Evolutionary conservation across 129 eudicot species (phyloP), one percentile per base, ranked within the genome.

Genomic region (Lactuca sativa): DNA sequence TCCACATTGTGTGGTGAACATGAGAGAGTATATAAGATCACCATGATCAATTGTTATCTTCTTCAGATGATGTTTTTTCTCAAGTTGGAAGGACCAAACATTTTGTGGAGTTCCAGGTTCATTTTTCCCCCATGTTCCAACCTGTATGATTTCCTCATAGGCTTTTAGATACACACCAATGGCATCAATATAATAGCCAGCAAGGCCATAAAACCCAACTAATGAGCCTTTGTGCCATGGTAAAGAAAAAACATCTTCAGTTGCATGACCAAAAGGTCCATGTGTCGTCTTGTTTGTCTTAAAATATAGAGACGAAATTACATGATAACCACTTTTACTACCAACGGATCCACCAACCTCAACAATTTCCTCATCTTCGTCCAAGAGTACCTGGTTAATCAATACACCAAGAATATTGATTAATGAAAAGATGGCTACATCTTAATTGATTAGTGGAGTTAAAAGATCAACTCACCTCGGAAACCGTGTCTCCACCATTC

Each of bases 211-310:
- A 70, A 70, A 70, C 48, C 75, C 75, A 0, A 15, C 66, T 4
- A 71, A 47, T 2, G 61, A 60, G 4, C 69, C 69, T 7, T 44
- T 60, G 18, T 10, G 32, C 57, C 38, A 58, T 3, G 66, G 66
- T 59, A 58, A 2, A 5, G 75, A 58, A 18, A 71, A 71, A 33
- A 4, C 3, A 12, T 57, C 17, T 1, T 9, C 18, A 0, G 41
- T 43, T 25, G 48, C 52, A 7, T 3, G 11, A 30, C 67, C 75
- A 59, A 41, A 71, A 21, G 75, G 75, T 59, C 75, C 75, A 71
- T 57, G 58, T 15, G 16, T 49, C 47, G 3, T 58, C 33, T 58
- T 43, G 58, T 44, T 61, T 1, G 75, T 71, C 11, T 11, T 12
- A 11, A 67, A 67, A 16, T 52, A 52, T 3, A 67, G 47, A n/a